These are phyloP conservation scores for Mycena rosella DNA, from an alignment of 768 basidiomycete species.

Conservation along the genomic window DNA sequence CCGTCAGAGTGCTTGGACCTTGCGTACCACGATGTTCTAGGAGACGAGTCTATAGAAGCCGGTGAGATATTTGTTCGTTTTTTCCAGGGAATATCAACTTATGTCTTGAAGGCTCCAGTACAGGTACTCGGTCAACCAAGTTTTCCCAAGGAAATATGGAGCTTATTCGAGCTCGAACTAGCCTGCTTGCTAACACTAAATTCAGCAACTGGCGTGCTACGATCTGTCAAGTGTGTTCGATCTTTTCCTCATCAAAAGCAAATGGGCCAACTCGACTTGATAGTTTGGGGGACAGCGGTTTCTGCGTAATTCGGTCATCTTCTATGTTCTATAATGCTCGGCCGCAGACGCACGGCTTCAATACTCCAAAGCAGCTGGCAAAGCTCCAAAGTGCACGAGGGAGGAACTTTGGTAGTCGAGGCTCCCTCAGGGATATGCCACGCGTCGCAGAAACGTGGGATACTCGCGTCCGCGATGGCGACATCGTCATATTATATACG, in stretches of 20 bases:
- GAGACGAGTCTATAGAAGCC: constrained; percentile 75
- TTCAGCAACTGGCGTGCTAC: constrained; percentile 78
- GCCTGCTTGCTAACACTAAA: constrained; percentile 84
- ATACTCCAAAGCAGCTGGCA: constrained; percentile 68
- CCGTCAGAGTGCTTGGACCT: constrained; percentile 79
- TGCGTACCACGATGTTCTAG: constrained; percentile 78
- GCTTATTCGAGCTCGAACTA: neutral
- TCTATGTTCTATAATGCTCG: constrained; percentile 68
- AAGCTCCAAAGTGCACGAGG: constrained; percentile 62
- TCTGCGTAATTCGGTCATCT: constrained; percentile 60
- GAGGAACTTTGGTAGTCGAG: constrained; percentile 62
- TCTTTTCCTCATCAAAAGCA: neutral
- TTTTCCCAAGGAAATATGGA: neutral
- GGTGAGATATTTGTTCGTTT: constrained; percentile 58
- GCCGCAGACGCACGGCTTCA: constrained; percentile 67
- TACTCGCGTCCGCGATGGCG: constrained; percentile 62
- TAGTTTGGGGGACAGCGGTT: constrained; percentile 27
- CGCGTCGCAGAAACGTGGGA: constrained; percentile 60
- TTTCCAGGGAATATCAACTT: constrained; percentile 41
- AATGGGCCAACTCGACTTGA: constrained; percentile 11
- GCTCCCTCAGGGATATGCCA: constrained; percentile 59
- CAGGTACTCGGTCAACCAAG: constrained; percentile 44
- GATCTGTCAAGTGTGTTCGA: constrained; percentile 75
- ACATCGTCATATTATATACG: constrained; percentile 66
- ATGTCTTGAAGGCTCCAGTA: constrained; percentile 77